Conservation (phyloP, 441 rosid genomes). For the California macrophylla region DNA sequence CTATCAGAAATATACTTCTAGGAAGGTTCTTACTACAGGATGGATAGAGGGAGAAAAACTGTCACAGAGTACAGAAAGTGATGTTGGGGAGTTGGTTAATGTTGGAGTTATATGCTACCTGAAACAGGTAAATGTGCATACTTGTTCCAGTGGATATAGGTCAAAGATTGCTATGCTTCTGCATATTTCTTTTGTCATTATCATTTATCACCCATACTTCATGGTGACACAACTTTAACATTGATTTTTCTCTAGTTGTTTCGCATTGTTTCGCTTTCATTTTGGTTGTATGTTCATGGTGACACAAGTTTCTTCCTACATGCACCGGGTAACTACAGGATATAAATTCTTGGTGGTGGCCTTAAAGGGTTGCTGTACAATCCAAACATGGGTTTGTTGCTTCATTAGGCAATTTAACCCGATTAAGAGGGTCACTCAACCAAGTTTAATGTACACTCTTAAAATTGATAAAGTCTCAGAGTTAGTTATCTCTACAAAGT, state of each 20-base stretch:
- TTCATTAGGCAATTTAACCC: background rate
- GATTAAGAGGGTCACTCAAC: background rate
- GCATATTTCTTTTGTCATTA: background rate
- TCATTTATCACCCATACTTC: background rate
- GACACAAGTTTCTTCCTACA: background rate
- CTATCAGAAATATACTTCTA: constrained; percentile 66
- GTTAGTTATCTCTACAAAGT: background rate
- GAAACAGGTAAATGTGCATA: constrained; percentile 52
- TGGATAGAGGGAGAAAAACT: constrained; percentile 94
- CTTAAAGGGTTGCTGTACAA: background rate
- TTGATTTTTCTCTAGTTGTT: background rate
- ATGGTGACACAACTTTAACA: background rate
- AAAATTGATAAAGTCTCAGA: background rate
- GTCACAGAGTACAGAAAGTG: constrained; percentile 91
- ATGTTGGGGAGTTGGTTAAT: constrained; percentile 89
- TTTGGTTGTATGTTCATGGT: background rate
- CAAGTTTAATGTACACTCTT: background rate
- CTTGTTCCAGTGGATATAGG: constrained; percentile 5
- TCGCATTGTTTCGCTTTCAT: background rate
- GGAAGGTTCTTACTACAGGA: constrained; percentile 88
- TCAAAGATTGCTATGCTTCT: constrained; percentile 3
- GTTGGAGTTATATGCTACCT: constrained; percentile 97
- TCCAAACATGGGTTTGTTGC: background rate
- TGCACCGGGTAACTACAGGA: background rate
- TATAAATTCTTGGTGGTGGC: background rate